These are phyloP conservation scores for Cucurbita moschata DNA, from an alignment of 306 rosid genomes.

Conservation along the genomic window DNA sequence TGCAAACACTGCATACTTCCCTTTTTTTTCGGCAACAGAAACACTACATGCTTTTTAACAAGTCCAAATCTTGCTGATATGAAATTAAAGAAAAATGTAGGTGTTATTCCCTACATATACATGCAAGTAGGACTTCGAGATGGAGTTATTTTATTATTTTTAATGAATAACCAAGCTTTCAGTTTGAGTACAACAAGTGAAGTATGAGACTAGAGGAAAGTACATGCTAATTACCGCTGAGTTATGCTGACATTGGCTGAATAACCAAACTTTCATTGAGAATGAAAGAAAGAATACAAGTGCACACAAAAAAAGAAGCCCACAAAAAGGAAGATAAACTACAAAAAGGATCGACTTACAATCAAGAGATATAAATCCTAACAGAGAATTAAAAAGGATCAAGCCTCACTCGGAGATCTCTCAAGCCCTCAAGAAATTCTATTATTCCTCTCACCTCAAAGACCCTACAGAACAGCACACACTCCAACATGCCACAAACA, in stretches of 20 bases:
- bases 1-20: neutral
- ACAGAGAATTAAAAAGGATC: neutral
- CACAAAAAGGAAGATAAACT: neutral
- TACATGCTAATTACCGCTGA: too few species aligned
- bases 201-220: too few species aligned
- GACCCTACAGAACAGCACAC: neutral
- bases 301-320: neutral
- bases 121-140: neutral
- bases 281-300: neutral
- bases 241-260: neutral
- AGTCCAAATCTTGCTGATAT: too few species aligned
- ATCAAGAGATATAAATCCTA: neutral
- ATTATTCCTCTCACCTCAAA: neutral
- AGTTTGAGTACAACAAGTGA: too few species aligned
- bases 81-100: too few species aligned
- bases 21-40: too few species aligned
- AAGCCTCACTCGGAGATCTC: neutral
- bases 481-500: neutral
- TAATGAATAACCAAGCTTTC: neutral
- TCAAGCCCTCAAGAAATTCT: too few species aligned
- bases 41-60: too few species aligned
- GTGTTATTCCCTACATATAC: too few species aligned
- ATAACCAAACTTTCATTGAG: neutral
- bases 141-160: neutral
- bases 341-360: neutral